Evolutionary conservation across 2,329 filamentous ascomycete genomes (phyloP).

Genomic region (Mariannaea elegans): DNA sequence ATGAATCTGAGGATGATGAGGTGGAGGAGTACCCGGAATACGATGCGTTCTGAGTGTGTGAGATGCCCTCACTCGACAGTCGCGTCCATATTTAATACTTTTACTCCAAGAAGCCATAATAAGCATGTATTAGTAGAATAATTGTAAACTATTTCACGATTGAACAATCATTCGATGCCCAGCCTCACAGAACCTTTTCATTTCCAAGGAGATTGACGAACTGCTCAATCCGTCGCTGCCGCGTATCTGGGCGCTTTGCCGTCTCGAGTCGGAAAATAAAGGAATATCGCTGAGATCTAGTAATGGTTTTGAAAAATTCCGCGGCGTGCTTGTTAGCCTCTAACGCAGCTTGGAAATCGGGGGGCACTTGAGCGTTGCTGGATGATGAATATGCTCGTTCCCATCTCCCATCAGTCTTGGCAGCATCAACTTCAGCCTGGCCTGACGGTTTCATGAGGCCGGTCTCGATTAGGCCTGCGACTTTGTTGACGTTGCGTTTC

Average conservation of each 20-base stretch:
- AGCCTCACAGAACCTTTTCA: slow-evolving; percentile 30
- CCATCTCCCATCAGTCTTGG: slow-evolving; percentile 67
- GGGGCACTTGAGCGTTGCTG: slow-evolving; percentile 55
- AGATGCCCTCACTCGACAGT: neutral
- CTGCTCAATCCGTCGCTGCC: slow-evolving; percentile 49
- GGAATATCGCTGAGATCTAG: slow-evolving; percentile 55
- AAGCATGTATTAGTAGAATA: no score
- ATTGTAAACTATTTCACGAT: neutral
- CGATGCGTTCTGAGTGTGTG: slow-evolving; percentile 17
- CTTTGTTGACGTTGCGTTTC: slow-evolving; percentile 64
- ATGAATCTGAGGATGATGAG: slow-evolving; percentile 36
- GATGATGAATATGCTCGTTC: slow-evolving; percentile 63
- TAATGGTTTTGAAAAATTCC: slow-evolving; percentile 53
- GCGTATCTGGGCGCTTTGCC: slow-evolving; percentile 48
- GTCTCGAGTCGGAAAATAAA: slow-evolving; percentile 57
- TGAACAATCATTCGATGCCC: no score
- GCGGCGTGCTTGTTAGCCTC: slow-evolving; percentile 45
- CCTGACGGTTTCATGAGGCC: slow-evolving; percentile 61
- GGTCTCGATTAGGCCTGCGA: slow-evolving; percentile 53
- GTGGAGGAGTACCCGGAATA: slow-evolving; percentile 7
- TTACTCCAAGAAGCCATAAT: no score
- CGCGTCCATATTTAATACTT: no score
- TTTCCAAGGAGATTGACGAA: slow-evolving; percentile 51
- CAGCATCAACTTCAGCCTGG: slow-evolving; percentile 59
- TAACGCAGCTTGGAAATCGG: slow-evolving; percentile 58